Percentiles rank a stretch among this genome's conserved stretches.
phyloP scores from a whole-genome alignment of 345 rosid species.

The Leavenworthia alabamica region DNA sequence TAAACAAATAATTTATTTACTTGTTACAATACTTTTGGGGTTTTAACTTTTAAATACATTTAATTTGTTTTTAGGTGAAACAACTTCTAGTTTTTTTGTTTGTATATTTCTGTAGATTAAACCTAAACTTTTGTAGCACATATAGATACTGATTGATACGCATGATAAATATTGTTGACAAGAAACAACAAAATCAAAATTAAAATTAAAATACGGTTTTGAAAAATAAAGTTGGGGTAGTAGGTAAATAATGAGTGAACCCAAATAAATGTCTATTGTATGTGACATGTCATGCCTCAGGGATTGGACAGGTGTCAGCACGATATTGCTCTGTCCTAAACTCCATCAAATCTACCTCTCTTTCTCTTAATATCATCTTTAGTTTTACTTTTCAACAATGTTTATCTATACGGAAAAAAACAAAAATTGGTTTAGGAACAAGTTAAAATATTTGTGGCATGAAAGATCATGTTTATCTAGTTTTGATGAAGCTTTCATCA shows the following conservation, averaged over 20 bases:
- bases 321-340: too few relatives aligned
- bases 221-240: not conserved
- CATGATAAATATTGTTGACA: not conserved
- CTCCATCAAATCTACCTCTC: slow-evolving; percentile 1
- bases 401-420: not conserved
- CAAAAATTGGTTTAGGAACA: not conserved
- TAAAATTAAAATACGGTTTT: not conserved
- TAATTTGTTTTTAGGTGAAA: not conserved
- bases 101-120: not conserved
- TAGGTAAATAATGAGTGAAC: not conserved
- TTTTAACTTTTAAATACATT: too few relatives aligned
- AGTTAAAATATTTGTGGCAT: not conserved
- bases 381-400: not conserved
- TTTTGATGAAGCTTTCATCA: too few relatives aligned
- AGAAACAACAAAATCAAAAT: too few relatives aligned
- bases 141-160: not conserved
- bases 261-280: not conserved
- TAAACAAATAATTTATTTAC: not conserved
- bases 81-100: too few relatives aligned
- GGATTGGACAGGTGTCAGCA: too few relatives aligned
- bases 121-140: not conserved
- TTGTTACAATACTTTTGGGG: not conserved
- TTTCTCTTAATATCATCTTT: slow-evolving; percentile 5
- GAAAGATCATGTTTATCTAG: not conserved
- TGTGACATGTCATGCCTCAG: too few relatives aligned